Evolutionary conservation across 257 asterid species (phyloP).

Genomic region (Eucommia ulmoides): DNA sequence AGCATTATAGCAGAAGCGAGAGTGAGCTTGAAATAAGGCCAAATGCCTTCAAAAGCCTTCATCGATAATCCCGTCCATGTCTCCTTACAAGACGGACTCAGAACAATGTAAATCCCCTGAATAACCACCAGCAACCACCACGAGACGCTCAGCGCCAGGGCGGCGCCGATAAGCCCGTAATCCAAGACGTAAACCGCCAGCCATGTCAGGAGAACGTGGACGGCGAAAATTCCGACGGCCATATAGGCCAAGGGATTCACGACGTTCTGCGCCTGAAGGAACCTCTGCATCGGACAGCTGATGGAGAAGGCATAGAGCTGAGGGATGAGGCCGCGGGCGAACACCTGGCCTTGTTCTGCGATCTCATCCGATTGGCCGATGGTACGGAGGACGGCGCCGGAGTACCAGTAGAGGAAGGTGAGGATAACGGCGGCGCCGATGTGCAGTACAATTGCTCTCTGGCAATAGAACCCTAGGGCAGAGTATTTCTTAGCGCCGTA

Average conservation of each 20-base stretch:
- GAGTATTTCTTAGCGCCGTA: conserved; percentile 22
- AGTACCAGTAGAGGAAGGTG: conserved; percentile 15
- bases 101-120: conserved; percentile 15
- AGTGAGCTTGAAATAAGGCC: conserved; percentile 24
- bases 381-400: conserved; percentile 15
- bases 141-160: conserved; percentile 13
- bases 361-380: conserved; percentile 19
- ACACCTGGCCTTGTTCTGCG: conserved; percentile 16
- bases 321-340: conserved; percentile 13
- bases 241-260: conserved; percentile 26
- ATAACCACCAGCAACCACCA: conserved; percentile 23
- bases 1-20: conserved; percentile 22
- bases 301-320: conserved; percentile 24
- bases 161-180: conserved; percentile 17
- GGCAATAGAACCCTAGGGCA: conserved; percentile 24
- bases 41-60: conserved; percentile 15
- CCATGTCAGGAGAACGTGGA: conserved; percentile 23
- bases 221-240: conserved; percentile 9
- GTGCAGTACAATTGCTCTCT: conserved; percentile 19
- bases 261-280: conserved; percentile 24
- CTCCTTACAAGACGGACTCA: conserved; percentile 17
- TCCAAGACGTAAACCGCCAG: conserved; percentile 13
- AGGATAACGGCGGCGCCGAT: conserved; percentile 15
- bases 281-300: conserved; percentile 24
- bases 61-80: conserved; percentile 22